phyloP scores from a whole-genome alignment of 2,329 filamentous ascomycete genomes.

The Thelonectria olida region DNA sequence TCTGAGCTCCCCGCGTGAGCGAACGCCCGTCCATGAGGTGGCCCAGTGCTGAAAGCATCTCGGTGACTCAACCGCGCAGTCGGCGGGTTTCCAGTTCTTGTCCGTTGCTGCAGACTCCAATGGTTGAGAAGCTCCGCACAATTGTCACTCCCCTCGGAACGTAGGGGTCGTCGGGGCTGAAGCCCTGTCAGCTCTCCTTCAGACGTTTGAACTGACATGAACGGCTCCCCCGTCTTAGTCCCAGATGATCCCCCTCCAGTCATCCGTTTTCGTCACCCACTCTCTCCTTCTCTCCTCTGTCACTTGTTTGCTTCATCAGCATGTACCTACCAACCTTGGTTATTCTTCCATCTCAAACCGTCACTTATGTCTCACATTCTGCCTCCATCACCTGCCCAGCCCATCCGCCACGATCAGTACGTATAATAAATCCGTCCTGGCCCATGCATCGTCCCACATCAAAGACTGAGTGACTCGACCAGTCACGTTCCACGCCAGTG shows the following conservation, averaged over 20 bases:
- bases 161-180: background rate
- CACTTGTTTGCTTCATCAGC: background rate
- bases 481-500: constrained; percentile 33
- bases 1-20: no score
- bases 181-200: background rate
- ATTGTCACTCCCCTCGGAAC: background rate
- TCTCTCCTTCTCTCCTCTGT: background rate
- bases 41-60: background rate
- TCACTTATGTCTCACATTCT: constrained; percentile 1
- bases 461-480: constrained; percentile 9
- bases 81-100: background rate
- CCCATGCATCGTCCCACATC: constrained; percentile 26
- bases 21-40: no score
- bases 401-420: constrained; percentile 3
- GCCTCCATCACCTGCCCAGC: constrained; percentile 14
- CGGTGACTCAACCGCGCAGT: background rate
- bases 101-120: background rate
- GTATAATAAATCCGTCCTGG: constrained; percentile 1
- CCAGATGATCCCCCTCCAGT: constrained; percentile 13
- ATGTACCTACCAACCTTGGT: no score
- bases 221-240: background rate
- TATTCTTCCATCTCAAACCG: background rate
- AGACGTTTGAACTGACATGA: background rate
- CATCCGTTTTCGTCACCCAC: constrained; percentile 12
- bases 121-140: background rate